phyloP scores from a whole-genome alignment of 1,284 basidiomycete species.

The Trichosporon sp. region DNA sequence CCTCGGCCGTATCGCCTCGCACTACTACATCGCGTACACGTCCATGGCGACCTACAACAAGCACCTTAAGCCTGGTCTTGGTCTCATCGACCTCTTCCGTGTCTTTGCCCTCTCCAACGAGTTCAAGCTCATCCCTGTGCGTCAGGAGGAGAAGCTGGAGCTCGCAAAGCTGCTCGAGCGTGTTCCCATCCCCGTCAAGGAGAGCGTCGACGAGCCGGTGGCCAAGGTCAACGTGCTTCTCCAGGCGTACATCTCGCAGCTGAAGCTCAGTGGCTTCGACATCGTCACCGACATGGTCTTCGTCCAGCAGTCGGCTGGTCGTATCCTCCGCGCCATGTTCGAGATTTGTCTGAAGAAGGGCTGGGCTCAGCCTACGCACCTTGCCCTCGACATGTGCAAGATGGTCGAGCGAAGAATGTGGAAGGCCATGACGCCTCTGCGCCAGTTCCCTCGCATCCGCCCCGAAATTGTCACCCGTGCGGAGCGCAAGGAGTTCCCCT shows the following conservation, averaged over 20 bases:
- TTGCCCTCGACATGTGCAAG: slow-evolving; percentile 91
- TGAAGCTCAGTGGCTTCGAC: slow-evolving; percentile 93
- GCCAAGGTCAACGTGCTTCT: slow-evolving; percentile 97
- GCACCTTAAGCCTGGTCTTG: slow-evolving; percentile 82
- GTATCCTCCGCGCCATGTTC: slow-evolving; percentile 93
- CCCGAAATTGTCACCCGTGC: slow-evolving; percentile 83
- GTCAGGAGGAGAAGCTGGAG: slow-evolving; percentile 80
- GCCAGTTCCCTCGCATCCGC: slow-evolving; percentile 72
- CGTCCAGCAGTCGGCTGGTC: slow-evolving; percentile 83
- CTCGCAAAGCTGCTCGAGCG: slow-evolving; percentile 88
- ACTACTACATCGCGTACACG: slow-evolving; percentile 93
- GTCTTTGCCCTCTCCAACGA: slow-evolving; percentile 96
- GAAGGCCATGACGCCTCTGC: slow-evolving; percentile 94
- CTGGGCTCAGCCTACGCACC: slow-evolving; percentile 91
- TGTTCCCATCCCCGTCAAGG: slow-evolving; percentile 96
- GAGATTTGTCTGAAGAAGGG: slow-evolving; percentile 97
- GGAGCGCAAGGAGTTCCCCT: slow-evolving; percentile 97
- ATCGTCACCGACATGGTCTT: slow-evolving; percentile 99
- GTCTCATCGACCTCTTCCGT: slow-evolving; percentile 84
- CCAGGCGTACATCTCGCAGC: slow-evolving; percentile 91
- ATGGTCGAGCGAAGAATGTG: slow-evolving; percentile 95
- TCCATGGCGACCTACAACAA: slow-evolving; percentile 98
- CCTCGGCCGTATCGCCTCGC: slow-evolving; percentile 88
- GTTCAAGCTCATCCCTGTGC: slow-evolving; percentile 90
- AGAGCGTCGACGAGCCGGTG: slow-evolving; percentile 89